phyloP scores from a whole-genome alignment of 371 early-diverging fungal genomes.

The Mortierella sp. region DNA sequence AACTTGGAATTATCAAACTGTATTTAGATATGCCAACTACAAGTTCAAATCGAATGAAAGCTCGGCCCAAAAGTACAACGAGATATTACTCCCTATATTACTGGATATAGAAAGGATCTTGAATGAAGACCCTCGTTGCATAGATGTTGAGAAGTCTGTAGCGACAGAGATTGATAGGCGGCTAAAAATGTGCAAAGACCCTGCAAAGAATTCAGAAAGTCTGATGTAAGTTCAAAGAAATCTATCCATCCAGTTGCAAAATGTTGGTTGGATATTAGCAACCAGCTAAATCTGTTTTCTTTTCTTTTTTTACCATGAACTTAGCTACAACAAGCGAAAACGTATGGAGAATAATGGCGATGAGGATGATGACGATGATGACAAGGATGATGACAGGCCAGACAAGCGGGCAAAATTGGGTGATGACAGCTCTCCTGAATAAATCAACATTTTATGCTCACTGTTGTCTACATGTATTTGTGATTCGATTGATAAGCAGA shows the following conservation, averaged over 20 bases:
- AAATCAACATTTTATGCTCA: slow-evolving; percentile 1
- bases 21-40: slow-evolving; percentile 33
- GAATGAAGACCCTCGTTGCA: slow-evolving; percentile 53
- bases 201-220: slow-evolving; percentile 79
- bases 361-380: slow-evolving; percentile 54
- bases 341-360: slow-evolving; percentile 58
- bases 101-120: slow-evolving; percentile 60
- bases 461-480: neutral
- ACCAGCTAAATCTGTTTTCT: neutral
- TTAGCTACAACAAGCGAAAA: slow-evolving; percentile 62
- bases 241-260: no score
- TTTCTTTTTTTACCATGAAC: slow-evolving; percentile 12
- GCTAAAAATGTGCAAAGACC: slow-evolving; percentile 74
- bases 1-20: neutral
- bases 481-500: no score
- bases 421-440: slow-evolving; percentile 22
- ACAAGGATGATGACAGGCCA: slow-evolving; percentile 19
- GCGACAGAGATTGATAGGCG: slow-evolving; percentile 74
- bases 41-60: slow-evolving; percentile 47
- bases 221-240: slow-evolving; percentile 64
- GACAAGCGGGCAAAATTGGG: slow-evolving; percentile 37
- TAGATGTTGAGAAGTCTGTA: slow-evolving; percentile 54
- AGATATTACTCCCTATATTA: slow-evolving; percentile 47
- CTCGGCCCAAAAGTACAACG: slow-evolving; percentile 59
- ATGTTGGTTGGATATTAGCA: no score